These are phyloP conservation scores for Penicillium sp. DNA, from an alignment of 2,329 filamentous ascomycete genomes.

Conservation along the genomic window DNA sequence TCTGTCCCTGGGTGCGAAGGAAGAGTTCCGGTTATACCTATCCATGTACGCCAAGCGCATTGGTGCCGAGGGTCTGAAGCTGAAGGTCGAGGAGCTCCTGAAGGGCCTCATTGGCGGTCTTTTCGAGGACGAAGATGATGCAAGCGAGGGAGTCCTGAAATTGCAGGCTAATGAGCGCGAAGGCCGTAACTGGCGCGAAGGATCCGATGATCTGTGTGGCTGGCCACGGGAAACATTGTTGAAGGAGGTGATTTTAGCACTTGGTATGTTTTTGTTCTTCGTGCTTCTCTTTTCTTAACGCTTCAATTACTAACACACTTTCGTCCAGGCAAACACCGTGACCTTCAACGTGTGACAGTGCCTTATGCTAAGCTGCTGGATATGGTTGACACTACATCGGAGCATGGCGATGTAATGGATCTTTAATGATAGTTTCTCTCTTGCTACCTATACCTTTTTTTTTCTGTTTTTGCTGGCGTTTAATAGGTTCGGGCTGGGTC, in stretches of 20 bases:
- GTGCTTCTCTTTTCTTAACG: background rate
- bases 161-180: conserved; percentile 40
- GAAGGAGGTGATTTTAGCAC: conserved; percentile 86
- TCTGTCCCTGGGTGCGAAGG: conserved; percentile 75
- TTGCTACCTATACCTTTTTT: conserved; percentile 7
- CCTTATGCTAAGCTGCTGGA: conserved; percentile 86
- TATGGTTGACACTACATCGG: conserved; percentile 41
- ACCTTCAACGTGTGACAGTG: conserved; percentile 89
- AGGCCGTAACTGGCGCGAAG: conserved; percentile 47
- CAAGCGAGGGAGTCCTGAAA: conserved; percentile 37
- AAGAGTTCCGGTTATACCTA: conserved; percentile 93
- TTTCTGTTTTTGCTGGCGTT: conserved; percentile 20
- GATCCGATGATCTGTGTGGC: conserved; percentile 74
- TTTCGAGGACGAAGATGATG: conserved; percentile 56
- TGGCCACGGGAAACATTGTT: conserved; percentile 87
- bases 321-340: conserved; percentile 81
- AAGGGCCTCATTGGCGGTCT: conserved; percentile 75
- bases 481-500: conserved; percentile 14
- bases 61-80: conserved; percentile 80
- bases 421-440: conserved; percentile 22
- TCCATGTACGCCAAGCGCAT: conserved; percentile 97
- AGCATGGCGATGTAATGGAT: conserved; percentile 39
- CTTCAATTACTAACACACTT: conserved; percentile 4
- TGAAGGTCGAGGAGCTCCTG: conserved; percentile 90
- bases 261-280: conserved; percentile 63